A percentile compares a stretch with the other conserved stretches of the same genome.
Conservation (phyloP, 1,284 basidiomycete species). For the Moniliophthora roreri region DNA sequence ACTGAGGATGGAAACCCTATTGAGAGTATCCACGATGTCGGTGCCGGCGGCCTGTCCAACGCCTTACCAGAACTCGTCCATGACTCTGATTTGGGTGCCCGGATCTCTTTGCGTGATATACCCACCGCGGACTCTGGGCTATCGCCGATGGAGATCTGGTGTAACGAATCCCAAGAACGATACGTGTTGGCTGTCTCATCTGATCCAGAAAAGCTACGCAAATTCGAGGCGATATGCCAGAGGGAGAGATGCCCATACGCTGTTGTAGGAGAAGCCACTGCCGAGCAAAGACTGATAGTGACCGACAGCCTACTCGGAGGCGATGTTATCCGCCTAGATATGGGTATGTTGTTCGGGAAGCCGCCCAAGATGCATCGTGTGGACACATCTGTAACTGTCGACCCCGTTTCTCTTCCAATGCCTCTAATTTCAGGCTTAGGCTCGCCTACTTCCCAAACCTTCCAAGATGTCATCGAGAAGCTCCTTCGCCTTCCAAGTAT, state of each 20-base stretch:
- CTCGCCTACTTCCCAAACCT: conserved; percentile 13
- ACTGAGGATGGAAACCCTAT: conserved; percentile 68
- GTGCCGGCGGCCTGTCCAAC: conserved; percentile 95
- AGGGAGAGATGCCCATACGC: conserved; percentile 94
- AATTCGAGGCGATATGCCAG: conserved; percentile 79
- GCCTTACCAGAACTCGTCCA: conserved; percentile 97
- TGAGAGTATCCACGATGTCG: conserved; percentile 97
- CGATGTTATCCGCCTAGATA: conserved; percentile 87
- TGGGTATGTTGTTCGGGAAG: conserved; percentile 97
- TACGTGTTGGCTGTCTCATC: conserved; percentile 89
- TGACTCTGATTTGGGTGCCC: conserved; percentile 68
- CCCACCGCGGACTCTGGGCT: conserved; percentile 90
- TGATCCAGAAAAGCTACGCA: conserved; percentile 33
- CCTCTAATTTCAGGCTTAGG: conserved; percentile 32
- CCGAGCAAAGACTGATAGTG: conserved; percentile 82
- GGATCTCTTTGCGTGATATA: conserved; percentile 62
- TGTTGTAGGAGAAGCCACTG: conserved; percentile 86
- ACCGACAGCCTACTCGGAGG: conserved; percentile 33
- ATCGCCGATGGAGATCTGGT: conserved; percentile 99
- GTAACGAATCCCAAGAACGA: conserved; percentile 98
- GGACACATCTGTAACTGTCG: conserved; percentile 44
- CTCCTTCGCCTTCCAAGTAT: conserved; percentile 88
- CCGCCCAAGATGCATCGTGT: conserved; percentile 89
- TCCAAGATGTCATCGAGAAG: conserved; percentile 61
- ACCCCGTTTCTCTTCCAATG: conserved; percentile 26